phyloP scores from a whole-genome alignment of 2,329 filamentous ascomycete genomes.

The Colletotrichum sp. region DNA sequence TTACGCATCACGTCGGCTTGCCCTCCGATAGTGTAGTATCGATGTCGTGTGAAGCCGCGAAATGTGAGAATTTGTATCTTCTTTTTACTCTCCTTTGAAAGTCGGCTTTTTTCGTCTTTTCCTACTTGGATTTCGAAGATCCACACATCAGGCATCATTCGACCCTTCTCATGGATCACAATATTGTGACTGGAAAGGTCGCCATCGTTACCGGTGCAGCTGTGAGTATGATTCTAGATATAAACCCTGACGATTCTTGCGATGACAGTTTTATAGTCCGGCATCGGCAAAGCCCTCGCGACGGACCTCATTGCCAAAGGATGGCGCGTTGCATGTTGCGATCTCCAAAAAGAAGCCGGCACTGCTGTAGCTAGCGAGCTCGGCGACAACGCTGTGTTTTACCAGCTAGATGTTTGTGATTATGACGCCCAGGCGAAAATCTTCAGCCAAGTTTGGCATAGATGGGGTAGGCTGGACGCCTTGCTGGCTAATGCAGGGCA shows the following conservation, averaged over 20 bases:
- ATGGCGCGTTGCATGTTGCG: neutral
- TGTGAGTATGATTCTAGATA: neutral
- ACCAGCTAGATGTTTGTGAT: neutral
- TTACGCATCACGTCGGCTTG: neutral
- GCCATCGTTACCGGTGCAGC: neutral
- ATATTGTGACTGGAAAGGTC: neutral
- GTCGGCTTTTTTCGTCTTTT: neutral
- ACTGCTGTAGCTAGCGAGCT: neutral
- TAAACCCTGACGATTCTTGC: accelerated
- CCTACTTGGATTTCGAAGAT: neutral
- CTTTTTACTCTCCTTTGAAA: neutral
- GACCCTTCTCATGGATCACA: neutral
- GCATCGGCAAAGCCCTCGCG: neutral
- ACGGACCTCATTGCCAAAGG: neutral
- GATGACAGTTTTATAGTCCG: neutral
- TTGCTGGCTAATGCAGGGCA: neutral
- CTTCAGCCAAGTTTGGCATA: neutral
- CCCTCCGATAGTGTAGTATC: neutral
- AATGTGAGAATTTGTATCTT: neutral
- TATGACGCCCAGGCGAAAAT: neutral
- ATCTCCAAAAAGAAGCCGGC: neutral
- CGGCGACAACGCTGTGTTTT: neutral
- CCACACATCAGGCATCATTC: neutral
- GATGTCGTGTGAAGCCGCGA: neutral
- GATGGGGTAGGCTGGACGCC: neutral